Conservation (phyloP, 306 rosid species). For the Quercus mongolica region DNA sequence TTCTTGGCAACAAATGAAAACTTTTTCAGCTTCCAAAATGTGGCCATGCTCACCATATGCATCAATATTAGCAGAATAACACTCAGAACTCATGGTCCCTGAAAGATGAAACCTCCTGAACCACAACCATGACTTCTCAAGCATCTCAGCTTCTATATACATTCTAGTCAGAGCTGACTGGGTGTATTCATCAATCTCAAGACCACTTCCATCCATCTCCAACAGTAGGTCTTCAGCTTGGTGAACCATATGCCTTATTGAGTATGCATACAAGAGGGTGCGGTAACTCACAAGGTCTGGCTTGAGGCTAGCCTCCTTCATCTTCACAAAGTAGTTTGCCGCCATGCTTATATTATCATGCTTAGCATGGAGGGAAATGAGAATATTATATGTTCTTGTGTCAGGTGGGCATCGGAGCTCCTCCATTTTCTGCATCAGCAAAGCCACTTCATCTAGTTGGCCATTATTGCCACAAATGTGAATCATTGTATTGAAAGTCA, state of each 20-base stretch:
- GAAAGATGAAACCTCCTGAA: conserved; percentile 58
- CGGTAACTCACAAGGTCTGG: conserved; percentile 73
- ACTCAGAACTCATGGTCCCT: conserved; percentile 60
- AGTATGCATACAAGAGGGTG: conserved; percentile 64
- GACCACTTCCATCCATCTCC: conserved; percentile 67
- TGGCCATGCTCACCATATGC: conserved; percentile 72
- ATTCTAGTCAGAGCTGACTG: conserved; percentile 77
- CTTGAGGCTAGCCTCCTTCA: conserved; percentile 57
- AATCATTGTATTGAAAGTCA: conserved; percentile 81
- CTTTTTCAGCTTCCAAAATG: conserved; percentile 66
- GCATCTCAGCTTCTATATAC: conserved; percentile 62
- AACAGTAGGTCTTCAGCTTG: conserved; percentile 54
- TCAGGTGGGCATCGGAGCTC: conserved; percentile 56
- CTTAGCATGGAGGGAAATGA: conserved; percentile 54
- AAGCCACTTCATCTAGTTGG: conserved; percentile 43
- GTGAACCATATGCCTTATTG: conserved; percentile 61
- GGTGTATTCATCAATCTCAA: conserved; percentile 72
- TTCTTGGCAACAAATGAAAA: conserved; percentile 65
- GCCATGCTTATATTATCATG: conserved; percentile 55
- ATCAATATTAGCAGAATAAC: conserved; percentile 78
- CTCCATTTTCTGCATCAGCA: conserved; percentile 64
- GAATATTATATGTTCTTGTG: conserved; percentile 75
- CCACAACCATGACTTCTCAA: conserved; percentile 75
- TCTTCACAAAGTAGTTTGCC: conserved; percentile 44
- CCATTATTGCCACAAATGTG: conserved; percentile 74